Evolutionary conservation across 495 filamentous ascomycete species (phyloP), one percentile per base, ranked within the genome.

Genomic region (Lophiostoma macrostomum): DNA sequence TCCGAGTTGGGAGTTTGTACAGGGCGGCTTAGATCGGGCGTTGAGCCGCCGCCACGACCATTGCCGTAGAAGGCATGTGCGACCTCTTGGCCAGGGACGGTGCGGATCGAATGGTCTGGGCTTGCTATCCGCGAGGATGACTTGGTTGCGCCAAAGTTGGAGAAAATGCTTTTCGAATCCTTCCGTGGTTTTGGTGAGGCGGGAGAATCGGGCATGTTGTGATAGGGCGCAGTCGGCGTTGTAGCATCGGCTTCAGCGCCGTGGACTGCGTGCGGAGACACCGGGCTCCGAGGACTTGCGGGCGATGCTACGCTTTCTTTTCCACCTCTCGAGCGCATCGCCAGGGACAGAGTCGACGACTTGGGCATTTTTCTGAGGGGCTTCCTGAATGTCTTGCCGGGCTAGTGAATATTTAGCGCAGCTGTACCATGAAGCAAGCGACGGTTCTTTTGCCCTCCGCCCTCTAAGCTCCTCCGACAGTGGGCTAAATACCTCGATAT

Each of bases 101-200:
- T 41, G 1, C 53, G 41, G 13, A 42, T 37, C 20, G 59, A 57
- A 13, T 64, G 48, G 28, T 72, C 71, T 1, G 66, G 37, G 2
- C 56, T 48, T 8, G 55, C 39, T 8, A 71, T 49, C 31, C 67
- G 66, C 22, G 66, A 74, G 0, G 79, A 81, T 8, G 76, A 75
- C 43, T 77, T 81, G 0, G 78, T 73, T 19, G 77, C 76, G 50
- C 77, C 78, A 48, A 80, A 66, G 42, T 73, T 81, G 19, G 77
- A 70, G 51, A 83, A 83, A 36, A 82, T 77, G 46, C 70, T 76
- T 6, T 79, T 80, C 4, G 71, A 65, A 48, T 81, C 79, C 48
- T 77, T 65, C 14, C 66, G 60, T 49, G 78, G 78, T 56, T 74
- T 79, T 2, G 72, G 64, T 14, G 70, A 68, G 10, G 71, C 67